Conservation (phyloP, 495 filamentous ascomycete genomes). For the Xylaria flabelliformis region DNA sequence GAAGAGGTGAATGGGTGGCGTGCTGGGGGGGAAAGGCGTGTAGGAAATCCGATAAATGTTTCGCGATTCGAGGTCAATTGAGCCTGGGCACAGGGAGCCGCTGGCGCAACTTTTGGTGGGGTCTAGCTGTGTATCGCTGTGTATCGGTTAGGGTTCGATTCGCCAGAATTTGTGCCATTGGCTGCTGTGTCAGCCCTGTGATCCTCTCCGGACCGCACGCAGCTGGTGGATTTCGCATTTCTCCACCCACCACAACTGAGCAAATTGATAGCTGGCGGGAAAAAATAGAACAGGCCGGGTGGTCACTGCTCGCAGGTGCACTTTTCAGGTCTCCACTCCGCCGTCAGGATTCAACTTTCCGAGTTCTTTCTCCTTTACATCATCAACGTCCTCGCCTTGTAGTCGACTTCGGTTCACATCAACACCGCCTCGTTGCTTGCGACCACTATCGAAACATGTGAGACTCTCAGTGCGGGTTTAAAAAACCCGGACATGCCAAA, state of each 20-base stretch:
- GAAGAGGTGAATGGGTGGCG: constrained; percentile 24
- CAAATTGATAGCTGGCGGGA: constrained; percentile 31
- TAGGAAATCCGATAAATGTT: constrained; percentile 37
- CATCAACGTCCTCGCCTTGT: constrained; percentile 1
- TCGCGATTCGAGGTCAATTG: constrained; percentile 38
- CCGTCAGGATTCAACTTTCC: background rate
- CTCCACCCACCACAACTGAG: constrained; percentile 17
- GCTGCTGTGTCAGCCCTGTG: background rate
- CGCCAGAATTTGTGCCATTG: constrained; percentile 41
- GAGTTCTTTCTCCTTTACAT: background rate
- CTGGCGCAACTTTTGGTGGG: constrained; percentile 21
- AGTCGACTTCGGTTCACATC: background rate
- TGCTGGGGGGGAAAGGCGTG: constrained; percentile 32
- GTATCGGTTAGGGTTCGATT: constrained; percentile 44
- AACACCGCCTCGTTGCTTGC: background rate
- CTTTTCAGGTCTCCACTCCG: constrained; percentile 26
- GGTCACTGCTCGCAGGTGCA: constrained; percentile 17
- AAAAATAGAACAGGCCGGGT: background rate
- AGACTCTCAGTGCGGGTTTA: constrained; percentile 36
- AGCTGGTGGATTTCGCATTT: background rate
- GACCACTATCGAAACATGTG: constrained; percentile 48
- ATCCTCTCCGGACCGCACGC: background rate
- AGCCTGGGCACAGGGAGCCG: constrained; percentile 28
- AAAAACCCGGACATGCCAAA: constrained; percentile 26
- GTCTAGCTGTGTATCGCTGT: constrained; percentile 19